phyloP scores from a whole-genome alignment of 2,329 filamentous ascomycete genomes.

The Ceratocystis cubensis region DNA sequence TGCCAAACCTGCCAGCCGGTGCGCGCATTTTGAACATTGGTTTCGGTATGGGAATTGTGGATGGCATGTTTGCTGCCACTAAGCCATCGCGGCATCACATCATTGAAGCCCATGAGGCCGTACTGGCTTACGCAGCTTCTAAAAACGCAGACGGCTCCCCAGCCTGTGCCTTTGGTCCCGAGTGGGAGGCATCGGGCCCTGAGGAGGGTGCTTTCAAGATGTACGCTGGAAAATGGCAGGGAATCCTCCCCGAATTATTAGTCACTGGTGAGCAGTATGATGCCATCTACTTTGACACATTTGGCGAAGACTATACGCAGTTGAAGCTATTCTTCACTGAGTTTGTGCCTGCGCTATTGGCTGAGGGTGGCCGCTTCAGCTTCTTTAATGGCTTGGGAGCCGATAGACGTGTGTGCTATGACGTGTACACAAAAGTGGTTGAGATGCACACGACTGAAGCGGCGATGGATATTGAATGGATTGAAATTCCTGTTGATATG shows the following conservation, averaged over 20 bases:
- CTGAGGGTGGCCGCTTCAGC: constrained; percentile 60
- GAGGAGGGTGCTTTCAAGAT: constrained; percentile 59
- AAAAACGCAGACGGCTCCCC: constrained; percentile 24
- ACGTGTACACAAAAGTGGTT: constrained; percentile 85
- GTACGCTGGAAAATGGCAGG: constrained; percentile 65
- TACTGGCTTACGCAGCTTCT: constrained; percentile 51
- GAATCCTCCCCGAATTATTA: constrained; percentile 57
- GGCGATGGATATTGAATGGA: constrained; percentile 81
- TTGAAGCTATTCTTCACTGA: constrained; percentile 81
- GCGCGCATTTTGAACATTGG: constrained; percentile 72
- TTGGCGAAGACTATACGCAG: constrained; percentile 83
- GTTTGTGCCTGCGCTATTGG: constrained; percentile 66
- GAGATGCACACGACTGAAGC: constrained; percentile 85
- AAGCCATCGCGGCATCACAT: constrained; percentile 64
- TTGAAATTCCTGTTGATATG: constrained; percentile 60
- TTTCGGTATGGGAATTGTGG: constrained; percentile 84
- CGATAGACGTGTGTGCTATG: constrained; percentile 84
- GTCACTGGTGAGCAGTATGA: constrained; percentile 61
- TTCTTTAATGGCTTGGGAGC: constrained; percentile 89
- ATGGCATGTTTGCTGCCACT: constrained; percentile 59
- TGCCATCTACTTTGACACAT: constrained; percentile 94
- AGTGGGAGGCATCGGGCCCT: constrained; percentile 44
- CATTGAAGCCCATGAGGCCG: constrained; percentile 70
- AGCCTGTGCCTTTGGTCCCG: constrained; percentile 39
- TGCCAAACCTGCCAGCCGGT: constrained; percentile 36